Base-by-base conservation (phyloP, 2,329 filamentous ascomycete species). In the Aspergillus quadrilineatus region DNA sequence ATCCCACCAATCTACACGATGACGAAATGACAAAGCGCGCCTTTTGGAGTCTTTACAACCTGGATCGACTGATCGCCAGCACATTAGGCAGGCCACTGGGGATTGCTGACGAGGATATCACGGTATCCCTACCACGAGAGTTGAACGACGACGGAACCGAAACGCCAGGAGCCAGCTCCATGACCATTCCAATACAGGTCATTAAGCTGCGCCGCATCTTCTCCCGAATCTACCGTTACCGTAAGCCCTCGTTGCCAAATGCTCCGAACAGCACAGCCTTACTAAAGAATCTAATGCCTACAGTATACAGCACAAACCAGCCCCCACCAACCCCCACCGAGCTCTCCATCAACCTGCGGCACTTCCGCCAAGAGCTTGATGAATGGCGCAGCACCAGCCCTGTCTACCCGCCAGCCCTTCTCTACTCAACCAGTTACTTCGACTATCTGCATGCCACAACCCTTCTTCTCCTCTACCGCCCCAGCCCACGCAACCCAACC, bases 21-120 rank as follows among this genome's bases (percentile, higher is more conserved):
- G 69, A 74, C 30, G 73, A 77, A 51, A 72, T 76, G 67, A 63
- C 69, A 2, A 76, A 75, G 53, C 71, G 75, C n/a, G 72, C 71
- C 1, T 77, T 77, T 56, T 77, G 75, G 75, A 75, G 73, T 61
- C 64, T 75, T 6, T 77, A 77, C 56, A 76, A 76, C n/a, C 66
- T 77, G 2, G 75, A 77, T 50, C 68, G 75, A 17, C 65, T 75
- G 29, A 74, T 75, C 43, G 70, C 74, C 0, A 70, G 71, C 28
- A 77, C 74, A 0, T 58, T 77, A 0, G 72, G 72, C 12, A 70
- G 75, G 28, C 75, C 75, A 3, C 55, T 76, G 12, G 74, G 74
- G 3, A 72, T 77, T 42, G 66, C 75, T 4, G 75, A 77, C 55
- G 71, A 77, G 36, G 75, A 77, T 50, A 77, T 77, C 55, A 72